A percentile compares a stretch with the other conserved stretches of the same genome.
Conservation (phyloP, 148 eudicot genomes). For the Rhododendron griersonianum region DNA sequence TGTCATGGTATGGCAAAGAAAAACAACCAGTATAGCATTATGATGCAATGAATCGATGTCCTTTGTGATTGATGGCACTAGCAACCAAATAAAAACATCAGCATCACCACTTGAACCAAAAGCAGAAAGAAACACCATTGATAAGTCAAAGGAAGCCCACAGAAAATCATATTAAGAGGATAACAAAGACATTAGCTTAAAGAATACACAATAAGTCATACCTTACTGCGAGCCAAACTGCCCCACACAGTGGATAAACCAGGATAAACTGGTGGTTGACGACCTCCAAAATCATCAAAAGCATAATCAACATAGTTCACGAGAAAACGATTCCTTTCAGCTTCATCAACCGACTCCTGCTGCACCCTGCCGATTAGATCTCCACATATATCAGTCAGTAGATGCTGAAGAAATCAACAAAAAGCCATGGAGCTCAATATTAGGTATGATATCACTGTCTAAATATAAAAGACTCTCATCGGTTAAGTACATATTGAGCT, state of each 20-base stretch:
- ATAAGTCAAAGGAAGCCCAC: background rate
- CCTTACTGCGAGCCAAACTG: conserved; percentile 99
- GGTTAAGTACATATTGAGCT: background rate
- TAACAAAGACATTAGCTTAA: background rate
- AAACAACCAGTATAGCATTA: background rate
- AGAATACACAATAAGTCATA: conserved; percentile 10
- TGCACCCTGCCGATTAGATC: conserved; percentile 61
- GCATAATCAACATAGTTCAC: conserved; percentile 88
- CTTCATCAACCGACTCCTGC: conserved; percentile 98
- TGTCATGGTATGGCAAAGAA: background rate
- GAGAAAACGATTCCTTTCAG: conserved; percentile 75
- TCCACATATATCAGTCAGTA: background rate
- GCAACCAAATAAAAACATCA: background rate
- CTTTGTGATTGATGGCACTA: background rate
- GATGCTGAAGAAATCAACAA: conserved; percentile 1
- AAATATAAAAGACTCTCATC: background rate
- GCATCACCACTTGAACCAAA: background rate
- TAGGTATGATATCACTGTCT: background rate
- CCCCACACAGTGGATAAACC: conserved; percentile 99
- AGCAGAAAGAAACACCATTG: background rate
- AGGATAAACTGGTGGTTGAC: conserved; percentile 93
- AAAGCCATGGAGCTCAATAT: background rate
- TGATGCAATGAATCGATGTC: background rate
- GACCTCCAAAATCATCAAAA: conserved; percentile 98
- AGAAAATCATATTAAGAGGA: background rate